Evolutionary conservation across 768 basidiomycete species (phyloP).

Genomic region (Pleurotus tuoliensis): DNA sequence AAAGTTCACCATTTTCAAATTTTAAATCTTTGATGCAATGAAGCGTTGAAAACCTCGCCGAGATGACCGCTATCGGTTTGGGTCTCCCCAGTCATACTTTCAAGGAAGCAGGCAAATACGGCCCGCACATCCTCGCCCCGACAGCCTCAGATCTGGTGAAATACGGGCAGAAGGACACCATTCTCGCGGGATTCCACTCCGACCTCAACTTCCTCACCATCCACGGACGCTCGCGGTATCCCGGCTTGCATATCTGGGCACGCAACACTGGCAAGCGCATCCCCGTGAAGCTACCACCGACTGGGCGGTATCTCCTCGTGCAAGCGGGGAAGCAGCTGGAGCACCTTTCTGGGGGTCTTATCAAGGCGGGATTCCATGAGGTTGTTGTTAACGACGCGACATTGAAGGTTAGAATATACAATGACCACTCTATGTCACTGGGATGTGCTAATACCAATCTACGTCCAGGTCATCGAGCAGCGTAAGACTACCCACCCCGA

Average conservation of each 20-base stretch:
- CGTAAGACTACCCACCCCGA: constrained; percentile 56
- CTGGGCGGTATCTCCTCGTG: constrained; percentile 78
- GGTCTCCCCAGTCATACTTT: constrained; percentile 69
- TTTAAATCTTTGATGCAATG: constrained; percentile 8
- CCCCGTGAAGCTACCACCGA: constrained; percentile 73
- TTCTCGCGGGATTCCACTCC: constrained; percentile 91
- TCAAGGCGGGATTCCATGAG: constrained; percentile 93
- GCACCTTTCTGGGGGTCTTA: constrained; percentile 76
- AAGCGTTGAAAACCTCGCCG: constrained; percentile 82
- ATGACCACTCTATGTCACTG: background rate
- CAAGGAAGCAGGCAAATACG: constrained; percentile 78
- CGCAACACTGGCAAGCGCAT: constrained; percentile 91
- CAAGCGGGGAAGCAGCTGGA: constrained; percentile 97
- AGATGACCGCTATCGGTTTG: constrained; percentile 85
- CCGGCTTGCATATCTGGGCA: constrained; percentile 92
- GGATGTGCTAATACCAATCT: background rate
- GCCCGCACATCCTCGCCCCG: constrained; percentile 87
- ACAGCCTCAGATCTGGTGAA: constrained; percentile 88
- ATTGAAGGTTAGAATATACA: constrained; percentile 44
- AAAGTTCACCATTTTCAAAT: background rate
- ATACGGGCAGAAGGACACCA: constrained; percentile 75
- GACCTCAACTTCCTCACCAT: constrained; percentile 95
- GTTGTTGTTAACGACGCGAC: constrained; percentile 88
- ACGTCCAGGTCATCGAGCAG: constrained; percentile 53
- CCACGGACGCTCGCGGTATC: constrained; percentile 81